phyloP scores from a whole-genome alignment of 2,329 filamentous ascomycete genomes.

The Mollisia scopiformis region DNA sequence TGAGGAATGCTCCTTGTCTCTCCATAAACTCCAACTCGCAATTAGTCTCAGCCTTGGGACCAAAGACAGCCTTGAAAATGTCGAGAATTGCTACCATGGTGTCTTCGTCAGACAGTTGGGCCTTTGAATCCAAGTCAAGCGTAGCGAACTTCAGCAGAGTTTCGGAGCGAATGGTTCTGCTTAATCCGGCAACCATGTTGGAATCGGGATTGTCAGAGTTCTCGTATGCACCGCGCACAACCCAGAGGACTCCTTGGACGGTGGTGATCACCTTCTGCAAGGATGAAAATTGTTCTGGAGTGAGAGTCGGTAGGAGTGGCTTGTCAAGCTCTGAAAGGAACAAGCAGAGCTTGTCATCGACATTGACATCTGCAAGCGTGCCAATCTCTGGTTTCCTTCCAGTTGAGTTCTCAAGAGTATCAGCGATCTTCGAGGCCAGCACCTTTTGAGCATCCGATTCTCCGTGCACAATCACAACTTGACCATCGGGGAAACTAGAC shows the following conservation, averaged over 20 bases:
- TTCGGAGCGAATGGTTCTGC: constrained; percentile 33
- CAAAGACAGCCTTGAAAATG: constrained; percentile 25
- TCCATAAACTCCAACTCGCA: constrained; percentile 32
- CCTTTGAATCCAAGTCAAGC: constrained; percentile 28
- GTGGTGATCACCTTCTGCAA: constrained; percentile 45
- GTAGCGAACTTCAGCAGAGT: constrained; percentile 33
- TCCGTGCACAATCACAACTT: constrained; percentile 29
- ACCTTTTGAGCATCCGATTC: constrained; percentile 31
- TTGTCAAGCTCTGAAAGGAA: constrained; percentile 50
- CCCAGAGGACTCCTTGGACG: constrained; percentile 50
- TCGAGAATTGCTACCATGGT: constrained; percentile 20
- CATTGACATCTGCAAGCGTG: constrained; percentile 35
- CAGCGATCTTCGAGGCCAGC: constrained; percentile 40
- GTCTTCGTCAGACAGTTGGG: constrained; percentile 39
- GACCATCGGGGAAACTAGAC: constrained; percentile 41
- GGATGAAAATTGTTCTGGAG: constrained; percentile 42
- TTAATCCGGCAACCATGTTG: constrained; percentile 34
- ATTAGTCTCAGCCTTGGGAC: constrained; percentile 15
- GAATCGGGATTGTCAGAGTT: constrained; percentile 31
- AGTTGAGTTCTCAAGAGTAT: constrained; percentile 38
- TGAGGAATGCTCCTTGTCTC: constrained; percentile 33
- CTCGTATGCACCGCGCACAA: constrained; percentile 47
- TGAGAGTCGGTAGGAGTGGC: constrained; percentile 44
- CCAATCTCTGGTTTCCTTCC: constrained; percentile 40
- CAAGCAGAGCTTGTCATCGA: constrained; percentile 40